Conservation (phyloP, 441 rosid genomes). For the Isatis lusitanica region DNA sequence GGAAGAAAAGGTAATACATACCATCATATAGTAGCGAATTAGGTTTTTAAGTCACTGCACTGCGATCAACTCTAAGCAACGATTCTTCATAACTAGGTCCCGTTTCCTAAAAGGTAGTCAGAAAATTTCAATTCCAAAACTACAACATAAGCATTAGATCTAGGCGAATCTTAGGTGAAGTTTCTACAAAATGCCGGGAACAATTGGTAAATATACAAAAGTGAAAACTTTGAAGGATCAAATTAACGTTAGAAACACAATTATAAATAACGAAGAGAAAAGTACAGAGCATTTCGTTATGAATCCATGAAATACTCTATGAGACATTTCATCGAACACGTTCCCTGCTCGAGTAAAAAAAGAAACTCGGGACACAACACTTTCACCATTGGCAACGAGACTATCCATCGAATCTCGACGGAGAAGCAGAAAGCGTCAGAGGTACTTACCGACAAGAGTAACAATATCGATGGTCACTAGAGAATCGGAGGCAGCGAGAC, state of each 20-base stretch:
- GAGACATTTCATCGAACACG: conserved; percentile 25
- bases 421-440: neutral
- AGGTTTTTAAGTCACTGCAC: neutral
- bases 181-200: neutral
- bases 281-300: neutral
- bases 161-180: neutral
- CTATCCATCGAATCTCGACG: neutral
- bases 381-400: conserved; percentile 3
- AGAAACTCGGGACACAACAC: too few relatives aligned
- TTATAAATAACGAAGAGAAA: neutral
- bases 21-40: neutral
- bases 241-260: neutral
- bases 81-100: neutral
- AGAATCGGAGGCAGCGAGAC: conserved; percentile 10
- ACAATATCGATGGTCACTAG: conserved; percentile 9
- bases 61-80: conserved; percentile 1
- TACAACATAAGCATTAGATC: neutral
- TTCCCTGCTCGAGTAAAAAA: conserved; percentile 1
- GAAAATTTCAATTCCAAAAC: neutral
- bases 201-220: neutral
- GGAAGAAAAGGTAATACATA: too few relatives aligned
- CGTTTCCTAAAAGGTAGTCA: neutral
- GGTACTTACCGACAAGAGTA: neutral
- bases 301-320: neutral
- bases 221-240: neutral